Base-by-base conservation (phyloP, 139 green algal genomes). In the Desmodesmus armatus region DNA sequence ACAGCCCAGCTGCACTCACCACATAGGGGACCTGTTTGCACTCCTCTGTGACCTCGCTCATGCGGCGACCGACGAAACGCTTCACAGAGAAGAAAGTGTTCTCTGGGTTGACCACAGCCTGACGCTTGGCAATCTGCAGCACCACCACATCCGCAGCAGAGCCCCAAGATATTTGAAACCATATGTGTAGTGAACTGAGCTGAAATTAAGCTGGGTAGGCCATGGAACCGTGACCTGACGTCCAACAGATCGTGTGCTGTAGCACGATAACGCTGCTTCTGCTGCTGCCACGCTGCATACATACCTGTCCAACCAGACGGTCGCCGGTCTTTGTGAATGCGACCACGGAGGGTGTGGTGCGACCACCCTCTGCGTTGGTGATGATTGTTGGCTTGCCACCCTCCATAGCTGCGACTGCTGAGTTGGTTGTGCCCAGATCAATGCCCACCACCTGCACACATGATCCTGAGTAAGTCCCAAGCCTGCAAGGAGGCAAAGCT, bases 31-130 rank as follows among this genome's bases (percentile, higher is more conserved):
- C 91, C 92, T 98, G 94, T 87, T 96, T 99, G 66, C 89, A 91
- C 94, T 99, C 97, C 31, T 96, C 92, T 23, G 90, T 87, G 27
- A 99, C 94, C 93, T 99, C 97, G 25, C 82, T 74, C 91, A 98
- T 96, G 87, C 96, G 96, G 78, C 96, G 93, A 33, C 98, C 98
- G 51, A 99, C 98, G 87, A 99, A 99, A 40, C 98, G 95, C 95
- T 99, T 99, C 11, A 99, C 98, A 37, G 94, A 98, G 91, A 97
- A 99, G 89, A 99, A 99, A 40, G 98, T 99, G 92, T 99, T 99
- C 88, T 99, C 95, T 2, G 98, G 97, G 92, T 99, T 99, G 6
- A 99, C 97, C 60, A 99, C 97, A 3, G 92, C 97, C 91, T 99
- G 97, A 35, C 97, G 94, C 94, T 99, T 99, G 73, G 97, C 97